Evolutionary conservation across 2,329 filamentous ascomycete genomes (phyloP).

Genomic region (Fusarium beomiforme): DNA sequence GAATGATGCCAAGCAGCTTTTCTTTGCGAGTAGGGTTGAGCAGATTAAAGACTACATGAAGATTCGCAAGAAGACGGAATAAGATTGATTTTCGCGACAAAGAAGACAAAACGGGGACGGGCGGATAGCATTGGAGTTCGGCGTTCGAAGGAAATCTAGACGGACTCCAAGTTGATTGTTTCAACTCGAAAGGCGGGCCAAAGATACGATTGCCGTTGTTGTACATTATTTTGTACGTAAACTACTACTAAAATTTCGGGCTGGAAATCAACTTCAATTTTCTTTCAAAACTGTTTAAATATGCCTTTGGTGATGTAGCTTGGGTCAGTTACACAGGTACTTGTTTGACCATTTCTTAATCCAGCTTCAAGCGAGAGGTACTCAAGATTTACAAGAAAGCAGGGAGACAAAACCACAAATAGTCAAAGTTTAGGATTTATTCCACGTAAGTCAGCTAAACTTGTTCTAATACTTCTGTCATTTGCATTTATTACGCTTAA

Average conservation of each 20-base stretch:
- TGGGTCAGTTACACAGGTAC: no score
- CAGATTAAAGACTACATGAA: constrained; percentile 86
- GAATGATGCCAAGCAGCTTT: constrained; percentile 80
- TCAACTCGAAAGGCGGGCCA: neutral
- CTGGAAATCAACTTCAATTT: neutral
- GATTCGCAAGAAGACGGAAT: constrained; percentile 62
- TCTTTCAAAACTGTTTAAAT: neutral
- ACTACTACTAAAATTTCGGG: no score
- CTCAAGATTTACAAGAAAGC: no score
- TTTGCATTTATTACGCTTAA: no score
- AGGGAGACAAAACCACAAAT: neutral
- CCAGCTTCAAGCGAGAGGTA: no score
- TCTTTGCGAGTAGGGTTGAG: constrained; percentile 92
- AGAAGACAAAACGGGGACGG: neutral
- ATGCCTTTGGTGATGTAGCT: no score
- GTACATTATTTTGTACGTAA: neutral
- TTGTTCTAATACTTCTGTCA: no score
- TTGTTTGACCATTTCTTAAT: no score
- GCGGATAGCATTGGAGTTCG: constrained; percentile 34
- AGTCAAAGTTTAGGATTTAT: neutral
- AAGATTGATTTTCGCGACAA: constrained; percentile 45
- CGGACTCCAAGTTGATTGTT: constrained; percentile 4
- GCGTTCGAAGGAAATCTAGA: constrained; percentile 19
- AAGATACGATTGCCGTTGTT: neutral
- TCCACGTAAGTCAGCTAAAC: no score